Evolutionary conservation across 2,329 filamentous ascomycete genomes (phyloP), one percentile per base, ranked within the genome.

Genomic region (Colletotrichum lini): DNA sequence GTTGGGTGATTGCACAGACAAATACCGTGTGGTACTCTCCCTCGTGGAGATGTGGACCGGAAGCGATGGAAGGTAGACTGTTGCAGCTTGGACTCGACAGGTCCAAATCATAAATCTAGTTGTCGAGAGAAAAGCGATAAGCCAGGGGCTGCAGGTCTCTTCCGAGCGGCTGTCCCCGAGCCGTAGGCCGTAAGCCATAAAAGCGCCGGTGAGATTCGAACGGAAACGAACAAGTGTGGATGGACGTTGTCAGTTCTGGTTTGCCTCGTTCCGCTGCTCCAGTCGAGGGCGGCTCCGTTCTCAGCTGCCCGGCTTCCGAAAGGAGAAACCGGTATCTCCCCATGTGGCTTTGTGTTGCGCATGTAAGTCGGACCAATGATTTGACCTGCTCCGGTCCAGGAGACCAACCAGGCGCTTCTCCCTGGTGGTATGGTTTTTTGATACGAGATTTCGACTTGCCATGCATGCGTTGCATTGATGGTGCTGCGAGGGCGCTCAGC

Each of bases 401-500:
- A 50, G 26, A 49, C 42, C 53, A 65, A 49, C 26, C 30, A 56
- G 44, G 35, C 38, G 44, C 45, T 12, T 23, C 23, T 7, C 30
- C 16, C 18, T 23, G 26, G 8, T 47, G 21, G 16, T 38, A 15
- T 21, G 42, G 18, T 42, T 9, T 35, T 40, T 21, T 35, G 16
- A 63, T 63, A 62, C 60, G 52, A 65, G 52, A 64, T 58, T 18
- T 12, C 21, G 26, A 42, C 47, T 52, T 64, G 44, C 16, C 26
- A 59, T 58, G 38, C 56, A 67, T 57, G 18, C 21, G 44, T 58
- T 38, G 60, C 60, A 53, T 44, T 23, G 30, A 12, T 30, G 45
- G 50, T 40, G 23, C 18, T 65, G 44, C 23, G 23, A 69, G 40
- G 54, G 13, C n/a, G 52, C 26, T 21, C 38, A 18, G 42, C 54